phyloP scores from a whole-genome alignment of 345 rosid species.

The Citrus glauca region DNA sequence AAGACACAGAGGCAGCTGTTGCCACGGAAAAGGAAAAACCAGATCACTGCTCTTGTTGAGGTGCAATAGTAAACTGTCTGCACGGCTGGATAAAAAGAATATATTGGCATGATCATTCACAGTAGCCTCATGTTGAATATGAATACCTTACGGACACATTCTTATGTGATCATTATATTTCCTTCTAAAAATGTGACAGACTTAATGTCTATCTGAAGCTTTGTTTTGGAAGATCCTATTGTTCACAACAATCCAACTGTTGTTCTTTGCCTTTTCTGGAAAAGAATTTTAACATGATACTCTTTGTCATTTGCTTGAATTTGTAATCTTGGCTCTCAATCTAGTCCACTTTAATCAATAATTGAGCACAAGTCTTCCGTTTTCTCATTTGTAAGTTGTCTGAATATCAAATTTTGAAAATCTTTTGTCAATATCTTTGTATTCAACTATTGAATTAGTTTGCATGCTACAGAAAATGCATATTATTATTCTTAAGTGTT shows the following conservation, averaged over 20 bases:
- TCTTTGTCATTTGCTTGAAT: neutral
- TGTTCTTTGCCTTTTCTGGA: neutral
- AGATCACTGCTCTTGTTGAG: conserved; percentile 93
- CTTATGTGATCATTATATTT: neutral
- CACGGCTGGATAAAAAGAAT: neutral
- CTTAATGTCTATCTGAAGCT: too few species aligned
- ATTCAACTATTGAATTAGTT: neutral
- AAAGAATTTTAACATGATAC: neutral
- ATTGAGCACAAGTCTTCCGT: neutral
- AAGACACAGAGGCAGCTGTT: conserved; percentile 86
- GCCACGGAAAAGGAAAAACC: conserved; percentile 90
- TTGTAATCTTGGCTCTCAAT: neutral
- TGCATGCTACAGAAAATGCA: neutral
- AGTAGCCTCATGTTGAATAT: conserved; percentile 3
- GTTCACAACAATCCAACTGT: neutral
- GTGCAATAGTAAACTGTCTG: conserved; percentile 31
- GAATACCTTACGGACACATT: neutral
- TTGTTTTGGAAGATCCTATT: neutral
- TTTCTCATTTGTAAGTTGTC: neutral
- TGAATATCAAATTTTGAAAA: neutral
- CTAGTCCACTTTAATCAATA: neutral
- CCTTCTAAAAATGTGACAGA: too few species aligned
- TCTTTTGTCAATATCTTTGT: neutral
- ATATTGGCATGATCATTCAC: neutral
- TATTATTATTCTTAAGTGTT: neutral